Evolutionary conservation across 1,139 yeast genomes (phyloP), one percentile per base, ranked within the genome.

Genomic region (Debaryomyces udenii): DNA sequence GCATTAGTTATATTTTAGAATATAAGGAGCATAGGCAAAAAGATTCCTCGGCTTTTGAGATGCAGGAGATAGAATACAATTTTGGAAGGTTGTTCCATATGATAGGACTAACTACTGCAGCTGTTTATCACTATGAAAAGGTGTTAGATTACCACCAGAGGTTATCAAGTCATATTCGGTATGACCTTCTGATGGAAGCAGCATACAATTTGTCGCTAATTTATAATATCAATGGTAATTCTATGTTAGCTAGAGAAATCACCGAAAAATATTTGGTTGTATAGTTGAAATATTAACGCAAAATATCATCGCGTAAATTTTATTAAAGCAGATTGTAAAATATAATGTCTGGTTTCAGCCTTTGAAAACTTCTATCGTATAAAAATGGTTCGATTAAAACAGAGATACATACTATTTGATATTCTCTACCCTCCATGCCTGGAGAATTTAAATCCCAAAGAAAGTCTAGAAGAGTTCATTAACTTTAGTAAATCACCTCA

Each of bases 11-110:
- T 53, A 58, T 94, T 43, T 63, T 80, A 55, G 94, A 88, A 52
- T 93, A 93, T 52, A 72, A 76, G 38, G 80, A 79, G 17, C 61
- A 78, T 13, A 47, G 74, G 22, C 62, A 74, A 39, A 48, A 48
- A 9, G 55, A 59, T 37, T 77, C 80, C 4, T 68, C 74, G 0
- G 61, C 63, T 5, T 74, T 72, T 44, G 90, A 84, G 52, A 59
- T 63, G 37, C 95, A 89, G 61, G 99, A 93, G 57, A 82, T 86
- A 1, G 80, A 82, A 40, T 93, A 85, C 59, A 93, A 93, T 52
- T 56, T 90, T 40, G 99, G 94, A 0, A 74, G 96, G 35, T 74
- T 88, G 3, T 93, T 86, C 64, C 98, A 93, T 56, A 75, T 86
- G 63, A 66, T 91, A 10, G 96, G 96, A 0, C 69, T 93, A 29